Evolutionary conservation across 2,329 filamentous ascomycete species (phyloP).

Genomic region (Leptographium flavum): DNA sequence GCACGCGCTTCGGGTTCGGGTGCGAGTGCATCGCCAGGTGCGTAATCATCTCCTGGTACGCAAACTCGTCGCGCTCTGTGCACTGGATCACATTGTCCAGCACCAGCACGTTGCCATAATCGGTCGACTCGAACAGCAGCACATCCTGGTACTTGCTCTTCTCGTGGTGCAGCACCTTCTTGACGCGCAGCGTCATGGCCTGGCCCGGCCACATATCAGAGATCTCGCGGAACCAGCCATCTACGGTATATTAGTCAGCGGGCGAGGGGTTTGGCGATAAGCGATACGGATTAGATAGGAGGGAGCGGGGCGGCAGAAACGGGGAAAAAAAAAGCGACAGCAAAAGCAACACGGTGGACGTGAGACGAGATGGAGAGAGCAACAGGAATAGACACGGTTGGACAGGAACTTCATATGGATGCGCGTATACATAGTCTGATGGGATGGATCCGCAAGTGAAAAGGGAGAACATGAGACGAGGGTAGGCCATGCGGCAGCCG

Average conservation of each 20-base stretch:
- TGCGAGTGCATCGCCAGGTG: constrained; percentile 97
- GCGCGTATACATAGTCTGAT: no score
- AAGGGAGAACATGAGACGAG: neutral
- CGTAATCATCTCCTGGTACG: constrained; percentile 99
- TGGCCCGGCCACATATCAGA: constrained; percentile 98
- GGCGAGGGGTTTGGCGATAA: constrained; percentile 5
- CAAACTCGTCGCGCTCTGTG: constrained; percentile 98
- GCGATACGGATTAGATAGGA: constrained; percentile 7
- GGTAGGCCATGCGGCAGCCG: neutral
- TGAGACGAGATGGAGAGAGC: no score
- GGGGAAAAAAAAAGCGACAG: constrained; percentile 11
- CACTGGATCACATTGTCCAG: constrained; percentile 98
- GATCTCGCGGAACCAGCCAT: constrained; percentile 99
- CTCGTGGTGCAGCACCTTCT: constrained; percentile 96
- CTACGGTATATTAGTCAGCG: constrained; percentile 27
- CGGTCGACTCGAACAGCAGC: constrained; percentile 93
- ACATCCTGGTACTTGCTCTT: constrained; percentile 99
- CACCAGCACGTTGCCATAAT: constrained; percentile 91
- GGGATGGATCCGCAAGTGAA: neutral
- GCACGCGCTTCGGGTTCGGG: constrained; percentile 94
- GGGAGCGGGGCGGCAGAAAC: constrained; percentile 1
- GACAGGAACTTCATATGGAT: no score
- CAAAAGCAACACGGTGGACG: constrained; percentile 1
- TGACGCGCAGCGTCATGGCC: constrained; percentile 96
- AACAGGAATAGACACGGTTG: no score